Conservation (phyloP, 768 basidiomycete genomes). For the Russula foetens region DNA sequence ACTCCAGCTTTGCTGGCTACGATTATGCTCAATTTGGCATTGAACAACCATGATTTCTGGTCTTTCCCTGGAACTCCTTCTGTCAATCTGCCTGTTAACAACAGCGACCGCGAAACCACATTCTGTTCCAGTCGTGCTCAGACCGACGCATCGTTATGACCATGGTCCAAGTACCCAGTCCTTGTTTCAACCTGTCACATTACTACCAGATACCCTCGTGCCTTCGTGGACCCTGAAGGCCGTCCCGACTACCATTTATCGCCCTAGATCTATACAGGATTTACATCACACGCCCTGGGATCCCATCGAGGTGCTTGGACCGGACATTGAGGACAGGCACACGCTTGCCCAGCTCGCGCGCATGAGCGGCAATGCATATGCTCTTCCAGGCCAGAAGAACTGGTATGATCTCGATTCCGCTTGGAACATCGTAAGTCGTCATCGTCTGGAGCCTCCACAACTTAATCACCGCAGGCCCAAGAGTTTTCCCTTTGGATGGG, state of each 20-base stretch:
- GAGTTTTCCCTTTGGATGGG: conserved; percentile 81
- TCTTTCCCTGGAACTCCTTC: background rate
- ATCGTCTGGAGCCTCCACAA: background rate
- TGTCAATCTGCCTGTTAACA: background rate
- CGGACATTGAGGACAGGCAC: conserved; percentile 70
- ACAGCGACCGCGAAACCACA: background rate
- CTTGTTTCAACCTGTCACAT: background rate
- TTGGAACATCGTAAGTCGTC: conserved; percentile 49
- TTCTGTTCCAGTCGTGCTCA: background rate
- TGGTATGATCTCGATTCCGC: conserved; percentile 77
- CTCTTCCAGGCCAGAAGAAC: conserved; percentile 53
- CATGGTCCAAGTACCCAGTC: background rate
- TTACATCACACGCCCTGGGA: conserved; percentile 61
- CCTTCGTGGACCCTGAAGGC: conserved; percentile 33
- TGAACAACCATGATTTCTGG: background rate
- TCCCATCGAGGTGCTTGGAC: conserved; percentile 52
- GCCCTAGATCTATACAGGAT: conserved; percentile 44
- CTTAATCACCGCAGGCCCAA: conserved; percentile 24
- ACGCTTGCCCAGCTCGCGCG: conserved; percentile 77
- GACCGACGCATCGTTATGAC: background rate
- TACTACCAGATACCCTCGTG: background rate
- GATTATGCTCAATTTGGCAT: background rate
- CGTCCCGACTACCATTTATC: conserved; percentile 48
- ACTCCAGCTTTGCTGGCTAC: too few relatives aligned
- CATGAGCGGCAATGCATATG: conserved; percentile 89